Percentiles rank a stretch among this genome's conserved stretches.
Evolutionary conservation across 225 moss, liverwort and hornwort species (phyloP).

Genomic region (Bryum argenteum): DNA sequence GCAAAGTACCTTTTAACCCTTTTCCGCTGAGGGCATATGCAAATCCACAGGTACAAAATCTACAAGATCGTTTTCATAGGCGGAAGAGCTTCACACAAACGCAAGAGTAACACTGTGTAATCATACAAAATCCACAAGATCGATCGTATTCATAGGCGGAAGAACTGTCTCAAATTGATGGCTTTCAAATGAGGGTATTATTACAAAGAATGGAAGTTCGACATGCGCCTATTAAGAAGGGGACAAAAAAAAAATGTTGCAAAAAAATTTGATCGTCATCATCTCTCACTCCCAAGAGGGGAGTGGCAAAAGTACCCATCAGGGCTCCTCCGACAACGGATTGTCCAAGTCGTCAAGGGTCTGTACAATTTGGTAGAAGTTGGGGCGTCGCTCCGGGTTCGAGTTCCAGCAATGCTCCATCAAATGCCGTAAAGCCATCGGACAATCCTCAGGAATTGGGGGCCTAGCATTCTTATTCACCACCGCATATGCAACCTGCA

Average conservation of each 20-base stretch:
- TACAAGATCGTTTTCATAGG: too few species aligned
- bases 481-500: constrained; percentile 90
- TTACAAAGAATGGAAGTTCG: constrained; percentile 40
- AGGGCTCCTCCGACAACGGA: constrained; percentile 28
- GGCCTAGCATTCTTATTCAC: constrained; percentile 76
- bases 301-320: neutral
- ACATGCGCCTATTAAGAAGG: neutral
- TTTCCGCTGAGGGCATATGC: too few species aligned
- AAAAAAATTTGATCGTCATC: neutral
- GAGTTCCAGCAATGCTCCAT: constrained; percentile 88
- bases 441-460: constrained; percentile 60
- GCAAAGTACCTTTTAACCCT: too few species aligned
- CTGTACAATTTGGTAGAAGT: constrained; percentile 72
- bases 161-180: neutral
- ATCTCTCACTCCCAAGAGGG: constrained; percentile 5
- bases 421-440: constrained; percentile 47
- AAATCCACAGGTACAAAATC: too few species aligned
- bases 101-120: too few species aligned
- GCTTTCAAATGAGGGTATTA: constrained; percentile 23
- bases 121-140: too few species aligned
- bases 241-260: neutral
- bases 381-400: constrained; percentile 71
- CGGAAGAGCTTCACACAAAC: too few species aligned
- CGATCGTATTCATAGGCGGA: neutral
- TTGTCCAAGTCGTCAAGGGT: constrained; percentile 54